These are phyloP conservation scores for Neurospora sp. DNA, from an alignment of 2,329 filamentous ascomycete genomes.

Conservation along the genomic window DNA sequence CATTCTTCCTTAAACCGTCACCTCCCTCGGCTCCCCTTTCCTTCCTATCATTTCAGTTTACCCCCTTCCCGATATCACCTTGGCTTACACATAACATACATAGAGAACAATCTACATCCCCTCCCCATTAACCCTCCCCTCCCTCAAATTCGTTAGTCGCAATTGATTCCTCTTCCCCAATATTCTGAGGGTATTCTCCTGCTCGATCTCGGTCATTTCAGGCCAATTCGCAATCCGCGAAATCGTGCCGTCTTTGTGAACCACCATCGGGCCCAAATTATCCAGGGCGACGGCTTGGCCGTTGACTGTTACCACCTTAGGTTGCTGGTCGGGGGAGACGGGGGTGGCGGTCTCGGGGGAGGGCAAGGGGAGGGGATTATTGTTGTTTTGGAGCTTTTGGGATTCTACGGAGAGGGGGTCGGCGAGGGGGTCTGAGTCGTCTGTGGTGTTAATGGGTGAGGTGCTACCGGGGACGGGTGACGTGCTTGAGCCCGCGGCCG, in stretches of 20 bases:
- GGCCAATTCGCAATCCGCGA: conserved; percentile 65
- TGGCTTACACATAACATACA: not conserved
- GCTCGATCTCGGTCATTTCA: conserved; percentile 60
- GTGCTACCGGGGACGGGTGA: conserved; percentile 12
- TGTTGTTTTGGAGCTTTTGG: not conserved
- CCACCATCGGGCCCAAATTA: conserved; percentile 62
- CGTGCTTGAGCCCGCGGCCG: conserved; percentile 13
- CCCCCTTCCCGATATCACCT: not conserved
- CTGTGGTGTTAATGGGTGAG: conserved; percentile 6
- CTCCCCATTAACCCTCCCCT: conserved; percentile 20
- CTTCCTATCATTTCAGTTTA: no score
- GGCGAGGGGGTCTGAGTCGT: not conserved
- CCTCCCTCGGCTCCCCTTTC: not conserved
- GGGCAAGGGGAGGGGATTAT: conserved; percentile 6
- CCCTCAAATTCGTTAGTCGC: conserved; percentile 46
- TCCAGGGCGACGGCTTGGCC: conserved; percentile 48
- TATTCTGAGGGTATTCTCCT: conserved; percentile 55
- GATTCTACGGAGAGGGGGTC: not conserved
- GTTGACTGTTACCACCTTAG: conserved; percentile 21
- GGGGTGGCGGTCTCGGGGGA: conserved; percentile 2
- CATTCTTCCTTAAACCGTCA: not conserved
- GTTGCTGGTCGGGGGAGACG: not conserved
- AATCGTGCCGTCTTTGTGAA: conserved; percentile 62
- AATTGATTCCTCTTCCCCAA: conserved; percentile 60
- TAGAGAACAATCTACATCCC: not conserved